Evolutionary conservation across 208 protist species (phyloP).

Genomic region (Crithidia acanthocephali): DNA sequence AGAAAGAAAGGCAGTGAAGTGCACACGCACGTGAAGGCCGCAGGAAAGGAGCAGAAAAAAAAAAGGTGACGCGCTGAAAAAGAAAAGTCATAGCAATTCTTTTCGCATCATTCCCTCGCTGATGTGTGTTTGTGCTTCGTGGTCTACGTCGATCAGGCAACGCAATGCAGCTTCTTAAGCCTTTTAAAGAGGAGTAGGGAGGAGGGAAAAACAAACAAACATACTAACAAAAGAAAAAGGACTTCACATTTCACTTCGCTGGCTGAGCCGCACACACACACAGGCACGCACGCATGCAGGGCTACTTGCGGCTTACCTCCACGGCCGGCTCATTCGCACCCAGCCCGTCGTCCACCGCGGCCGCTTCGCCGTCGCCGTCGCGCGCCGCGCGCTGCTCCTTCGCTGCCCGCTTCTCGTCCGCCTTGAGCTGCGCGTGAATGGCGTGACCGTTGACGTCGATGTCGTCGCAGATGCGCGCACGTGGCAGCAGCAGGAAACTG

Average conservation of each 20-base stretch:
- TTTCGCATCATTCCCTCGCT: too few species aligned
- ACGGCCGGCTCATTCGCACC: not conserved
- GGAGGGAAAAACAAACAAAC: not conserved
- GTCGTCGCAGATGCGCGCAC: constrained; percentile 70
- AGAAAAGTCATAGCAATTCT: too few species aligned
- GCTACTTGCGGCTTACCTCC: not conserved
- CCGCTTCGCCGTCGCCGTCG: not conserved
- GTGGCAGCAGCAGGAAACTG: constrained; percentile 71
- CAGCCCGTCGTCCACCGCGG: not conserved
- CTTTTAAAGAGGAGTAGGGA: too few species aligned
- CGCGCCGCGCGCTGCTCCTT: not conserved
- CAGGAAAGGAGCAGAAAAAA: too few species aligned
- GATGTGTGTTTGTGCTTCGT: too few species aligned
- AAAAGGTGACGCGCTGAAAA: too few species aligned
- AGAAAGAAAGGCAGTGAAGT: too few species aligned
- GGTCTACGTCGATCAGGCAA: too few species aligned
- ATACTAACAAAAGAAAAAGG: not conserved
- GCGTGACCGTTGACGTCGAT: constrained; percentile 57
- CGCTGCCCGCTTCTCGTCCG: constrained; percentile 3
- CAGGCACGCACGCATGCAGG: not conserved
- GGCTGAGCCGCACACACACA: not conserved
- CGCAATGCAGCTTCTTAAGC: too few species aligned
- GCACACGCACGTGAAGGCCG: too few species aligned
- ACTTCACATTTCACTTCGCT: too few species aligned
- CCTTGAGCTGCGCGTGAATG: constrained; percentile 7